A percentile compares a stretch with the other conserved stretches of the same genome.
Evolutionary conservation across 345 rosid species (phyloP).

Genomic region (rapeseed (Brassica napus)): DNA sequence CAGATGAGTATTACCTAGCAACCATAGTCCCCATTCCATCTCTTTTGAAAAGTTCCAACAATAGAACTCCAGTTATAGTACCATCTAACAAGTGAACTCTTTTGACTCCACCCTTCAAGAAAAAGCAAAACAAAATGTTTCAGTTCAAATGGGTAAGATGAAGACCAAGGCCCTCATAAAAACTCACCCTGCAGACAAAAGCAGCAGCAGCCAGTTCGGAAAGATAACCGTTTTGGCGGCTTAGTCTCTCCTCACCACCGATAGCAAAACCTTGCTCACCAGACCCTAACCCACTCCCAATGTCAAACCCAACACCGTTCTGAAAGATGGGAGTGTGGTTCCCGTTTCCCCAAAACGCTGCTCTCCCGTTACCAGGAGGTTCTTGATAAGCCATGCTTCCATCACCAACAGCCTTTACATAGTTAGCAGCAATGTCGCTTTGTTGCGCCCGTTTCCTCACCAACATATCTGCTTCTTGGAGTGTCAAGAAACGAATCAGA

Average conservation of each 20-base stretch:
- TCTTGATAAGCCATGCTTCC: conserved; percentile 6
- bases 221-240: conserved; percentile 74
- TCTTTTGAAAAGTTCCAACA: conserved; percentile 89
- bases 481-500: conserved; percentile 83
- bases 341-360: conserved; percentile 35
- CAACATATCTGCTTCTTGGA: conserved; percentile 85
- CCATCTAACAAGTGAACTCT: conserved; percentile 98
- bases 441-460: conserved; percentile 81
- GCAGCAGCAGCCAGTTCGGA: conserved; percentile 97
- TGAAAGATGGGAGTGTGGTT: conserved; percentile 52
- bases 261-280: conserved; percentile 96
- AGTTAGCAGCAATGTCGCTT: conserved; percentile 89
- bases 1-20: conserved; percentile 62
- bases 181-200: conserved; percentile 86
- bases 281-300: conserved; percentile 75
- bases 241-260: conserved; percentile 85
- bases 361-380: background rate
- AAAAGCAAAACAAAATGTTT: background rate
- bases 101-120: conserved; percentile 82
- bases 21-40: conserved; percentile 99
- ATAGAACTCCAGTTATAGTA: conserved; percentile 75
- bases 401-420: conserved; percentile 79
- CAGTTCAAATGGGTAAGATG: background rate
- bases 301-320: conserved; percentile 90
- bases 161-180: background rate